Evolutionary conservation across 306 rosid genomes (phyloP).

Genomic region (Elaeagnus macrophylla): DNA sequence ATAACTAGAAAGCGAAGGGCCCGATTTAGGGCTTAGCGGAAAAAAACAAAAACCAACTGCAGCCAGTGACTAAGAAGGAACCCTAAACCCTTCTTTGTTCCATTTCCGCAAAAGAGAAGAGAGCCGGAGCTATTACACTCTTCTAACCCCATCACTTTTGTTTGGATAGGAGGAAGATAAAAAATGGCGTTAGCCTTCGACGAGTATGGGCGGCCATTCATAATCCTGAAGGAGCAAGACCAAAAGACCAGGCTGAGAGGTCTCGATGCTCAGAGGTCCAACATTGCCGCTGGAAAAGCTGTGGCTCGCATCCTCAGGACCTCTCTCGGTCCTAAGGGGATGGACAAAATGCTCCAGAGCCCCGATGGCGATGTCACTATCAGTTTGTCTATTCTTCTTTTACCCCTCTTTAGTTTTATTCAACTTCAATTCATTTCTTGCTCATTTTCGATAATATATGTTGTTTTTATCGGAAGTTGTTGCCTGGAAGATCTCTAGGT

Average conservation of each 20-base stretch:
- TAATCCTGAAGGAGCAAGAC: conserved; percentile 73
- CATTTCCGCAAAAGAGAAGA: too few species aligned
- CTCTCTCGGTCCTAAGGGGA: conserved; percentile 98
- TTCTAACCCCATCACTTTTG: too few species aligned
- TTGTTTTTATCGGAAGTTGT: too few species aligned
- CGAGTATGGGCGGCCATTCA: conserved; percentile 87
- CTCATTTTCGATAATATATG: too few species aligned
- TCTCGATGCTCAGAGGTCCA: conserved; percentile 92
- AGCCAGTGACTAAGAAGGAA: too few species aligned
- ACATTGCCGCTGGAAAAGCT: conserved; percentile 78
- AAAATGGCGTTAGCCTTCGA: conserved; percentile 93
- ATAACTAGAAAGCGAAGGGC: too few species aligned
- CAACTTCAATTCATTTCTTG: not conserved
- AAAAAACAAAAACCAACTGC: too few species aligned
- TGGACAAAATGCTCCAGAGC: conserved; percentile 98
- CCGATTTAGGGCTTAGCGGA: too few species aligned
- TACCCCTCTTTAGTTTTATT: not conserved
- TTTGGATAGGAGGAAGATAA: not conserved
- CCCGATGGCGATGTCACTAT: conserved; percentile 94
- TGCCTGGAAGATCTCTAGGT: too few species aligned
- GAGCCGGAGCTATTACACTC: too few species aligned
- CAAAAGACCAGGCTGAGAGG: conserved; percentile 71
- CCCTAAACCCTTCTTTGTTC: too few species aligned
- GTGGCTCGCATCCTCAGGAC: conserved; percentile 88
- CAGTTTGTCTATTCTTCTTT: conserved; percentile 28